Percentiles rank a stretch among this genome's conserved stretches.
phyloP scores from a whole-genome alignment of 768 basidiomycete genomes.

The Pleurotus tuber-regium region DNA sequence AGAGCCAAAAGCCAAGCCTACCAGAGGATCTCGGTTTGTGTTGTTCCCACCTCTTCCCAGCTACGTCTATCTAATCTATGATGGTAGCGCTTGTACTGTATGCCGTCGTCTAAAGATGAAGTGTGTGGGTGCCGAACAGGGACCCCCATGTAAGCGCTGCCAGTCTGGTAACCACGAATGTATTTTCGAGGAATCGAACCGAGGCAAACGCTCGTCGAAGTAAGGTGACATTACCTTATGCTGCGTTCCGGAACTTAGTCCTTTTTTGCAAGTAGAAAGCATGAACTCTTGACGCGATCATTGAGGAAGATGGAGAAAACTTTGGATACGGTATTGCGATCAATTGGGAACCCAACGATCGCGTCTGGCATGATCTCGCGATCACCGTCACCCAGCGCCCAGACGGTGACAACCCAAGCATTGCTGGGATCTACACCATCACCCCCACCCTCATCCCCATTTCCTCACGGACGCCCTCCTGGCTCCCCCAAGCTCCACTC shows the following conservation, averaged over 20 bases:
- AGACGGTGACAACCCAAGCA: slow-evolving; percentile 54
- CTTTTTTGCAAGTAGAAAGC: slow-evolving; percentile 54
- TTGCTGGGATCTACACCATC: slow-evolving; percentile 51
- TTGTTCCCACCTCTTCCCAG: slow-evolving; percentile 1
- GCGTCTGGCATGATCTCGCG: slow-evolving; percentile 79
- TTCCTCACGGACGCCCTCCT: slow-evolving; percentile 31
- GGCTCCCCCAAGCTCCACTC: slow-evolving; percentile 87
- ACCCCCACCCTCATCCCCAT: slow-evolving; percentile 36
- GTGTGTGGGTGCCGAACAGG: slow-evolving; percentile 87
- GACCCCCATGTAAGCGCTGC: slow-evolving; percentile 90
- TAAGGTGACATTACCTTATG: slow-evolving; percentile 30
- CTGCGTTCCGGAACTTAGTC: slow-evolving; percentile 24
- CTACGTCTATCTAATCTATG: slow-evolving; percentile 13
- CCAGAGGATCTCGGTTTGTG: slow-evolving; percentile 77
- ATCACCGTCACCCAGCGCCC: slow-evolving; percentile 68
- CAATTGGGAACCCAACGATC: slow-evolving; percentile 82
- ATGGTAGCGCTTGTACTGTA: slow-evolving; percentile 79
- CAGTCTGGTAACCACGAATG: slow-evolving; percentile 80
- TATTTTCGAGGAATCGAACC: slow-evolving; percentile 94
- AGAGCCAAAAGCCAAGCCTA: slow-evolving; percentile 76
- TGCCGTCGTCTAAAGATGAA: slow-evolving; percentile 94
- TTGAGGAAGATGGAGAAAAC: slow-evolving; percentile 90
- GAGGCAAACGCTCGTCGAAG: slow-evolving; percentile 89
- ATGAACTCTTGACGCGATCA: slow-evolving; percentile 77
- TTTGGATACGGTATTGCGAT: slow-evolving; percentile 86